Evolutionary conservation across 2,329 filamentous ascomycete species (phyloP).

Genomic region (Diplocarpon mali): DNA sequence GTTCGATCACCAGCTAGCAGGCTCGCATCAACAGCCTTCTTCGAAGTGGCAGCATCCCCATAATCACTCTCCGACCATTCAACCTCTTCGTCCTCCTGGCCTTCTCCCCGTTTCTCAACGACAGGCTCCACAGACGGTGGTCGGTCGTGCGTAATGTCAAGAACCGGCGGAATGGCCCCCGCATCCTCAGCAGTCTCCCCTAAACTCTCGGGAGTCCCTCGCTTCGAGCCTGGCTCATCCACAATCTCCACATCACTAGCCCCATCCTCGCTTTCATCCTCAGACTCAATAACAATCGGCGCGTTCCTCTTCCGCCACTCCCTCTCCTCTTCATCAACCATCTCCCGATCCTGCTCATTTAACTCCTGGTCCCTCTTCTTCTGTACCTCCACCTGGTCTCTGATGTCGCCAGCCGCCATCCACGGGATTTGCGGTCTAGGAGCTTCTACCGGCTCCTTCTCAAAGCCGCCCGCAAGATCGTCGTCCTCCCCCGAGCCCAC

Average conservation of each 20-base stretch:
- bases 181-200: neutral
- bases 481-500: constrained; percentile 18
- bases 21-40: constrained; percentile 3
- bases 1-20: neutral
- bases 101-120: neutral
- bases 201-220: neutral
- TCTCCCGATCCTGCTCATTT: constrained; percentile 51
- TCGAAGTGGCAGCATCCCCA: constrained; percentile 17
- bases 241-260: constrained; percentile 45
- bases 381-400: constrained; percentile 49
- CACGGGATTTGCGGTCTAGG: constrained; percentile 60
- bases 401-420: constrained; percentile 57
- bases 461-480: constrained; percentile 30
- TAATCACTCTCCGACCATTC: constrained; percentile 46
- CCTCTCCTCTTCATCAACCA: constrained; percentile 44
- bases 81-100: constrained; percentile 26
- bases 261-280: constrained; percentile 33
- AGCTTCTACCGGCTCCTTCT: constrained; percentile 24
- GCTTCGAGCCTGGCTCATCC: constrained; percentile 30
- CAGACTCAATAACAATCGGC: constrained; percentile 52
- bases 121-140: constrained; percentile 2
- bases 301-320: constrained; percentile 36
- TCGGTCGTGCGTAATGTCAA: constrained; percentile 21
- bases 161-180: constrained; percentile 10
- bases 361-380: constrained; percentile 45